Evolutionary conservation across 2,329 filamentous ascomycete species (phyloP).

Genomic region (Pleoardoris graminearum): DNA sequence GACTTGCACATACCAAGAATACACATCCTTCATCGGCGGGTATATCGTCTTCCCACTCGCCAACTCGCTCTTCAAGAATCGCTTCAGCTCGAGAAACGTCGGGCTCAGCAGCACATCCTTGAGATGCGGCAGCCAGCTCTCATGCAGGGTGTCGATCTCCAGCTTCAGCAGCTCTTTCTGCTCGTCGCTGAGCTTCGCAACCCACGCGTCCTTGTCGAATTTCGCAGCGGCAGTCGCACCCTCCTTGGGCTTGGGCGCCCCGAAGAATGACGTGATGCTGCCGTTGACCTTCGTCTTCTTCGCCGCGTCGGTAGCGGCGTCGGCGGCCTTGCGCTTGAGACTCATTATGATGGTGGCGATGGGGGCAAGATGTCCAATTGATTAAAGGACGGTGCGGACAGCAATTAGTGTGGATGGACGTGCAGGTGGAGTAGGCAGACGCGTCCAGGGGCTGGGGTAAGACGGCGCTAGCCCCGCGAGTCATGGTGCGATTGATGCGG

Average conservation of each 20-base stretch:
- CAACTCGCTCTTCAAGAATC: conserved; percentile 79
- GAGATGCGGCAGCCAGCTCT: conserved; percentile 86
- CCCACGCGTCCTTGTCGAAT: conserved; percentile 91
- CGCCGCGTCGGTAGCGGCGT: conserved; percentile 49
- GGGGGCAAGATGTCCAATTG: conserved; percentile 12
- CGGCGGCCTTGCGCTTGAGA: conserved; percentile 56
- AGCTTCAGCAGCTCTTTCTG: conserved; percentile 80
- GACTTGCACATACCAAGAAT: conserved; percentile 73
- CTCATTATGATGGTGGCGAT: conserved; percentile 44
- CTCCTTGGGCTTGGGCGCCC: conserved; percentile 57
- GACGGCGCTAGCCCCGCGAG: neutral
- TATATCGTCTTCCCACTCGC: conserved; percentile 77
- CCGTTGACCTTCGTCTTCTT: conserved; percentile 64
- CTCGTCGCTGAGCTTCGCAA: conserved; percentile 75
- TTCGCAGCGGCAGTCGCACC: conserved; percentile 35
- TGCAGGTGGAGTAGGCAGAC: conserved; percentile 7
- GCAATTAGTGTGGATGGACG: conserved; percentile 6
- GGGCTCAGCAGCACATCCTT: conserved; percentile 81
- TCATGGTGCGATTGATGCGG: neutral
- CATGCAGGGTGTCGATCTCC: conserved; percentile 89
- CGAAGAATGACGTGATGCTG: conserved; percentile 90
- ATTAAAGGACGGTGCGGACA: conserved; percentile 7
- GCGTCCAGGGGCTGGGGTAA: conserved; percentile 7
- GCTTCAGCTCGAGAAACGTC: conserved; percentile 86
- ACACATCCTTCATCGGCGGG: conserved; percentile 85